Evolutionary conservation across 805 yeast species (phyloP).

Genomic region (Saccharomyces paradoxus): DNA sequence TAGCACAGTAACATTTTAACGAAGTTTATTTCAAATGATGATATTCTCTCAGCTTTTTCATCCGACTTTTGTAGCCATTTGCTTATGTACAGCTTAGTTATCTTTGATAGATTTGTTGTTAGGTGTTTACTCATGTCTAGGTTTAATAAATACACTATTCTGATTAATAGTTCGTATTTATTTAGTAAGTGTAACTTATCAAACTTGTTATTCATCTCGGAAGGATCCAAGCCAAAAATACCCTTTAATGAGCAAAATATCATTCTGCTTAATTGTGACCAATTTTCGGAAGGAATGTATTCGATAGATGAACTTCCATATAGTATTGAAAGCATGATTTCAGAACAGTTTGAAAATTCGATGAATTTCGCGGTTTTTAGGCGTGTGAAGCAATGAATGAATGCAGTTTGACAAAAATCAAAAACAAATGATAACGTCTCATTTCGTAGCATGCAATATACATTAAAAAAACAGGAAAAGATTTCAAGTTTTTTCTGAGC

Average conservation of each 20-base stretch:
- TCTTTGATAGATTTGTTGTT: conserved; percentile 25
- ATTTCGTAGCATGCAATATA: conserved; percentile 8
- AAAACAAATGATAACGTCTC: conserved; percentile 7
- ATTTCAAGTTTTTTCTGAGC: conserved; percentile 8
- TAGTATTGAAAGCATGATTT: conserved; percentile 22
- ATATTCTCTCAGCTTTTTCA: conserved; percentile 3
- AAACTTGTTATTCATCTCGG: conserved; percentile 4
- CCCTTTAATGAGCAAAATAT: conserved; percentile 9
- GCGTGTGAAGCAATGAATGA: conserved; percentile 8
- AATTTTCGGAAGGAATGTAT: conserved; percentile 4
- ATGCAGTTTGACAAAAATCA: conserved; percentile 11
- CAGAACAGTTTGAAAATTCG: conserved; percentile 14
- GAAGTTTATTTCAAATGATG: conserved; percentile 20
- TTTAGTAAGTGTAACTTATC: conserved; percentile 18
- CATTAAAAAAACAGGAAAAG: conserved; percentile 17
- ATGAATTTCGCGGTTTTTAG: conserved; percentile 7
- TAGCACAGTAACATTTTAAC: conserved; percentile 18
- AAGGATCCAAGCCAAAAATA: conserved; percentile 1
- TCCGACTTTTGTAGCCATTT: conserved; percentile 23
- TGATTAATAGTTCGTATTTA: conserved; percentile 27
- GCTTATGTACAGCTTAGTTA: conserved; percentile 25
- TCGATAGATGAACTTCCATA: conserved; percentile 6
- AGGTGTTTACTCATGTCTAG: conserved; percentile 30
- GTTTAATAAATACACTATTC: conserved; percentile 28
- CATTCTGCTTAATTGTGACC: conserved; percentile 21